Evolutionary conservation across 2,329 filamentous ascomycete genomes (phyloP).

Genomic region (Trichoderma harzianum): DNA sequence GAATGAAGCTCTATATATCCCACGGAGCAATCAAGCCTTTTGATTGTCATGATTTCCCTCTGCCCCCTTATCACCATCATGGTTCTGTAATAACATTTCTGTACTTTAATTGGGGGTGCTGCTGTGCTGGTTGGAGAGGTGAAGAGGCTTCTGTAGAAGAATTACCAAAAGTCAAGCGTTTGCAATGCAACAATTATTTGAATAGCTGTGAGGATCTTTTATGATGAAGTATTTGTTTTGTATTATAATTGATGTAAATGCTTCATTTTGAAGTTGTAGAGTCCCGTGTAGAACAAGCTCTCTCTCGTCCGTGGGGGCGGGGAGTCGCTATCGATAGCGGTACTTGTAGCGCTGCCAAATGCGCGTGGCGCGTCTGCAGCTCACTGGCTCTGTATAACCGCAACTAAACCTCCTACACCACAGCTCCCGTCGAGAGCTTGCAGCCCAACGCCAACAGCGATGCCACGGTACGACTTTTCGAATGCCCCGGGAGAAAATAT

Average conservation of each 20-base stretch:
- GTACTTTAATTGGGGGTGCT: background rate
- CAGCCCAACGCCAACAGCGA: slow-evolving; percentile 20
- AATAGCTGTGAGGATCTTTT: background rate
- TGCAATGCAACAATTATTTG: background rate
- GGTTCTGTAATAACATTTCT: slow-evolving; percentile 13
- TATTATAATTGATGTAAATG: too few species aligned
- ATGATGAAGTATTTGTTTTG: background rate
- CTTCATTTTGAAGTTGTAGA: too few species aligned
- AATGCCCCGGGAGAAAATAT: slow-evolving; percentile 2
- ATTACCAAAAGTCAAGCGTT: background rate
- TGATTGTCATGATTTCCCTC: slow-evolving; percentile 1
- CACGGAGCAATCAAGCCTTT: background rate
- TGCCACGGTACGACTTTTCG: slow-evolving; percentile 27
- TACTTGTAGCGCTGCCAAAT: background rate
- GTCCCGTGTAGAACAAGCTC: background rate
- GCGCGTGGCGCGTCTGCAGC: slow-evolving; percentile 9
- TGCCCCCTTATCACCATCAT: background rate
- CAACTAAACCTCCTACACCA: background rate
- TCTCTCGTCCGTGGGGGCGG: slow-evolving; percentile 7
- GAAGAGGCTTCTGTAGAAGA: background rate
- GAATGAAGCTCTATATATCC: slow-evolving; percentile 16
- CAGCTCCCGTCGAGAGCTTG: background rate
- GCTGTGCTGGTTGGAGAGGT: background rate
- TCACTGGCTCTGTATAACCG: background rate
- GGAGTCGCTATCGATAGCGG: slow-evolving; percentile 15